These are phyloP conservation scores for Phaseolus lunatus DNA, from an alignment of 306 rosid species.

Conservation along the genomic window DNA sequence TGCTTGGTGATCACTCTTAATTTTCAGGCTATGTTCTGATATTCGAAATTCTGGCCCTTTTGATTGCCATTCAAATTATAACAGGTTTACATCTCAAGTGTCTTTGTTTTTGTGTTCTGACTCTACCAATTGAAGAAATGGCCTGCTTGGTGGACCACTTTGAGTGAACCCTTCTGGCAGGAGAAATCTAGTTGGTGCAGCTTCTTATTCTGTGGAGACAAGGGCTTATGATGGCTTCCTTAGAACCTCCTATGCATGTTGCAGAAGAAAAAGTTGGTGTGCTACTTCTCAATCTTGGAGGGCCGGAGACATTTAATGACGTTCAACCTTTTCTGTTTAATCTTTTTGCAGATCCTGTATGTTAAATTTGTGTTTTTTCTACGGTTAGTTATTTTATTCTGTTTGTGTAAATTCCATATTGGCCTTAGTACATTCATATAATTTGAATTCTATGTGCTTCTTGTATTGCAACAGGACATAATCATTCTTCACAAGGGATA, in stretches of 20 bases:
- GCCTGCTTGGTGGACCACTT: too few relatives aligned
- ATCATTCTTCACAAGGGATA: constrained; percentile 96
- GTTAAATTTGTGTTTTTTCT: constrained; percentile 21
- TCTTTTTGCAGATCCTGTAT: constrained; percentile 98
- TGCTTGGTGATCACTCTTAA: constrained; percentile 25
- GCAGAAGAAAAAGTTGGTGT: too few relatives aligned
- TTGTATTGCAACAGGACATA: constrained; percentile 69
- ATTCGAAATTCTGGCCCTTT: constrained; percentile 36
- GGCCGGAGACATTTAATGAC: constrained; percentile 92
- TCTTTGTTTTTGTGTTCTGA: too few relatives aligned
- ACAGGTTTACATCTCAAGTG: too few relatives aligned
- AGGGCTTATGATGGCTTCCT: too few relatives aligned
- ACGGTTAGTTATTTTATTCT: neutral
- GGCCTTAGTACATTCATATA: neutral
- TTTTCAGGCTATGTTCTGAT: constrained; percentile 59
- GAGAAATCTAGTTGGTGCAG: too few relatives aligned
- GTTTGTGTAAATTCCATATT: neutral
- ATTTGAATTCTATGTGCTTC: constrained; percentile 41
- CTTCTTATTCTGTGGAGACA: too few relatives aligned
- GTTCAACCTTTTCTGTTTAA: constrained; percentile 96
- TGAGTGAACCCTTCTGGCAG: too few relatives aligned
- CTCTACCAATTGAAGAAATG: too few relatives aligned
- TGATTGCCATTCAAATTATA: constrained; percentile 42
- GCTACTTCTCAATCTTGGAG: too few relatives aligned
- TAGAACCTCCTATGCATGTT: too few relatives aligned